Conservation (phyloP, 768 basidiomycete genomes). For the Pholiota conissans region DNA sequence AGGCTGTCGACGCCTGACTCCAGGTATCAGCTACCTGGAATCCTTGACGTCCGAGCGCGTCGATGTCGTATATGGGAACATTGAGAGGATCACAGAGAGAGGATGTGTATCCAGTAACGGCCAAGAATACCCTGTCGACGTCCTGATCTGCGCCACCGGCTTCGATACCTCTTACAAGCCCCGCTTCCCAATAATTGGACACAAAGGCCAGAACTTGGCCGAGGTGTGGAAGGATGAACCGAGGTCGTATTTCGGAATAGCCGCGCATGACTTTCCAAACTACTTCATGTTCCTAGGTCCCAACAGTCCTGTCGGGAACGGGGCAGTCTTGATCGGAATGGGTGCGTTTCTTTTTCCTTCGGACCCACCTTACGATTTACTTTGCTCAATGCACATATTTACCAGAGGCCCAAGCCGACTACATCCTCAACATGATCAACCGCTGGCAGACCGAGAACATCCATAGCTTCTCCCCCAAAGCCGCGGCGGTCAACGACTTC, state of each 20-base stretch:
- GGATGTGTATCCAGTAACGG: conserved; percentile 25
- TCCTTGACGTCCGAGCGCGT: conserved; percentile 26
- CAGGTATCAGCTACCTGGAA: conserved; percentile 31
- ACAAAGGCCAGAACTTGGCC: conserved; percentile 21
- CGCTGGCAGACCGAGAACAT: no score
- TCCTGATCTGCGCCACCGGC: conserved; percentile 34
- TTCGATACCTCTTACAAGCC: conserved; percentile 31
- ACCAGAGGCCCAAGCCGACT: conserved; percentile 31
- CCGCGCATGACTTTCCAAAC: conserved; percentile 28
- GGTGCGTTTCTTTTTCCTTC: no score
- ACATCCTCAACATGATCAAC: conserved; percentile 29
- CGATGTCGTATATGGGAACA: conserved; percentile 25
- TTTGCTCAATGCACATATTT: no score
- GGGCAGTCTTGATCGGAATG: conserved; percentile 23
- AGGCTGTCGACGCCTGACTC: conserved; percentile 31
- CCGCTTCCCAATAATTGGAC: conserved; percentile 28
- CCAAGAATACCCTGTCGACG: conserved; percentile 27
- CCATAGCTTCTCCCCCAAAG: conserved; percentile 28
- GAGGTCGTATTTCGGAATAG: conserved; percentile 27
- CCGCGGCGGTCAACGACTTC: conserved; percentile 31
- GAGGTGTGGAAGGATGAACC: conserved; percentile 29
- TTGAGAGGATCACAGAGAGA: conserved; percentile 25
- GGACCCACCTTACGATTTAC: no score
- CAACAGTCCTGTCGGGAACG: conserved; percentile 30
- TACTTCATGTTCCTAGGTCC: conserved; percentile 29